A percentile compares a stretch with the other conserved stretches of the same genome.
Evolutionary conservation across 116 monocot genomes (phyloP).

Genomic region (Posidonia oceanica): DNA sequence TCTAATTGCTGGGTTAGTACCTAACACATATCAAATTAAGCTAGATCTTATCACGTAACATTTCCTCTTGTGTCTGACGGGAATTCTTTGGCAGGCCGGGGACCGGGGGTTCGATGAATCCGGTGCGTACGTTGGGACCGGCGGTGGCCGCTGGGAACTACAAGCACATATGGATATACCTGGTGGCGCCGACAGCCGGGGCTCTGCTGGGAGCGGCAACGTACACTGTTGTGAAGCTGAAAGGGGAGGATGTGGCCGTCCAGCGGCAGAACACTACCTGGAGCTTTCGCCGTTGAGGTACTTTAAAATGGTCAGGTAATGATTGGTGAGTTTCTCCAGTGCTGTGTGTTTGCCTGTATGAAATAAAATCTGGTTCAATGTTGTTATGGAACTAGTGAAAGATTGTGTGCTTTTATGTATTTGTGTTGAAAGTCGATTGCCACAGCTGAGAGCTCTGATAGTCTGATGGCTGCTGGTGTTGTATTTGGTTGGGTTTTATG

Average conservation of each 20-base stretch:
- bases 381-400: too few species aligned
- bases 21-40: too few species aligned
- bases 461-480: too few species aligned
- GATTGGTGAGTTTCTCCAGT: background rate
- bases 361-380: too few species aligned
- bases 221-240: conserved; percentile 69
- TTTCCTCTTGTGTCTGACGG: background rate
- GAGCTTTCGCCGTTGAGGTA: conserved; percentile 36
- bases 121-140: conserved; percentile 81
- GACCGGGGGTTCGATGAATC: conserved; percentile 89
- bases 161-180: conserved; percentile 79
- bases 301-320: background rate
- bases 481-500: too few species aligned
- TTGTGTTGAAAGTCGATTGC: too few species aligned
- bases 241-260: conserved; percentile 25
- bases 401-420: too few species aligned
- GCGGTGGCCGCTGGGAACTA: conserved; percentile 88
- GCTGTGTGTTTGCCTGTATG: background rate
- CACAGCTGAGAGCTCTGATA: too few species aligned
- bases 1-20: conserved; percentile 57
- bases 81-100: conserved; percentile 22
- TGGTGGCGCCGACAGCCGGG: conserved; percentile 58
- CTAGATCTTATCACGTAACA: background rate
- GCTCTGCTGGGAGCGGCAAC: conserved; percentile 53
- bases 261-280: conserved; percentile 13